Base-by-base conservation (phyloP, 805 yeast genomes). In the Barnettozyma pratensis region DNA sequence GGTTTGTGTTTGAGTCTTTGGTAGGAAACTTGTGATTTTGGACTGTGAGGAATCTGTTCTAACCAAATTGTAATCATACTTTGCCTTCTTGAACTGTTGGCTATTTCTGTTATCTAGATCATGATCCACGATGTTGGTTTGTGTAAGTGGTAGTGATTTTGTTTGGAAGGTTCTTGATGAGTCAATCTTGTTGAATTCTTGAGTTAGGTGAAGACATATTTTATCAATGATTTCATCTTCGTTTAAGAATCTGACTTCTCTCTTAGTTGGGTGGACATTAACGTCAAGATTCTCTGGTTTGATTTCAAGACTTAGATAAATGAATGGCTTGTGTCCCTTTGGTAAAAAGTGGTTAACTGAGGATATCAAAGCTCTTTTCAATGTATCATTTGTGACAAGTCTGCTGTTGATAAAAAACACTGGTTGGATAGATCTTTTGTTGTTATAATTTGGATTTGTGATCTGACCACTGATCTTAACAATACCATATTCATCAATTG, bases 191-290 rank as follows among this genome's bases (percentile, higher is more conserved):
- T 79, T 67, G 30, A 94, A 69, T 3, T 69, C 61, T 4, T 64
- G 68, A 47, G 80, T 83, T 1, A 90, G 60, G 5, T 64, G 56
- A 0, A 65, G 63, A 32, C 83, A 72, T 2, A 91, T 72, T 35
- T 60, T 56, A 37, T 83, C 89, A 9, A 87, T 76, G 25, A 94
- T 89, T 60, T 91, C 97, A 41, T 85, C 94, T 58, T 94, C 97
- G 62, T 81, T 66, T 35, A 94, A 68, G 61, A 94, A 90, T 39
- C 95, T 65, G 3, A 94, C 97, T 58, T 92, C 97, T 50, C 92
- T 75, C 57, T 94, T 94, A 0, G 98, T 92, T 0, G 99, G 99
- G 61, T 94, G 99, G 11, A 94, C 83, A 62, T 94, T 94, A 12
- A 94, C 98, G 63, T 94, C 99, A 7, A 94, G 74, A 51, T 83